These are phyloP conservation scores for Brassica cretica DNA, from an alignment of 345 rosid species.

Conservation along the genomic window DNA sequence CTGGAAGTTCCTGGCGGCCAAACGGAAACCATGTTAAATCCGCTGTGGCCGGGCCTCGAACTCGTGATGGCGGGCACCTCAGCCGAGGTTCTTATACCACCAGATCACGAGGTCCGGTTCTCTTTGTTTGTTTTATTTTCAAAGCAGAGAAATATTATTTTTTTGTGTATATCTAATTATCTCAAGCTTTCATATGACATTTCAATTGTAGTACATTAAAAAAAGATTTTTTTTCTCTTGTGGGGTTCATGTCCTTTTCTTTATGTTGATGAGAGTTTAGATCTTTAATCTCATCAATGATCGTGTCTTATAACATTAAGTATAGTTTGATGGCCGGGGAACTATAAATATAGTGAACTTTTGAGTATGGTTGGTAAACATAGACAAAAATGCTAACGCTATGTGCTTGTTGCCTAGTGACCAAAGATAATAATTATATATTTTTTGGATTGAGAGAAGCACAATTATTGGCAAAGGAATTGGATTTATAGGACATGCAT, in stretches of 20 bases:
- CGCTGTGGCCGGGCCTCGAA: too few relatives aligned
- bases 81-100: too few relatives aligned
- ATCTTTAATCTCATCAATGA: background rate
- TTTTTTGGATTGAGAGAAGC: constrained; percentile 17
- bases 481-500: constrained; percentile 35
- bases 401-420: constrained; percentile 6
- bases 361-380: constrained; percentile 30
- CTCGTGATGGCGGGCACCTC: too few relatives aligned
- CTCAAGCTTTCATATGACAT: background rate
- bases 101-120: too few relatives aligned
- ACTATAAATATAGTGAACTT: background rate
- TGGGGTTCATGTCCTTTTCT: constrained; percentile 24
- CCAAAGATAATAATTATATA: background rate
- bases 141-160: constrained; percentile 10
- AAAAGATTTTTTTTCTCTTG: background rate
- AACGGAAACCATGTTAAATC: too few relatives aligned
- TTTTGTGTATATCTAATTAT: background rate
- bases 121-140: background rate
- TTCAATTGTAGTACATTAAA: background rate
- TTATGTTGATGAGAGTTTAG: background rate
- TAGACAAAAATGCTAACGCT: constrained; percentile 26
- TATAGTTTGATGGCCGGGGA: constrained; percentile 24
- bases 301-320: background rate
- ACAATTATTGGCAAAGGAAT: constrained; percentile 32
- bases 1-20: too few relatives aligned